Conservation (phyloP, 2,329 filamentous ascomycete genomes). For the Pseudogymnoascus verrucosus region DNA sequence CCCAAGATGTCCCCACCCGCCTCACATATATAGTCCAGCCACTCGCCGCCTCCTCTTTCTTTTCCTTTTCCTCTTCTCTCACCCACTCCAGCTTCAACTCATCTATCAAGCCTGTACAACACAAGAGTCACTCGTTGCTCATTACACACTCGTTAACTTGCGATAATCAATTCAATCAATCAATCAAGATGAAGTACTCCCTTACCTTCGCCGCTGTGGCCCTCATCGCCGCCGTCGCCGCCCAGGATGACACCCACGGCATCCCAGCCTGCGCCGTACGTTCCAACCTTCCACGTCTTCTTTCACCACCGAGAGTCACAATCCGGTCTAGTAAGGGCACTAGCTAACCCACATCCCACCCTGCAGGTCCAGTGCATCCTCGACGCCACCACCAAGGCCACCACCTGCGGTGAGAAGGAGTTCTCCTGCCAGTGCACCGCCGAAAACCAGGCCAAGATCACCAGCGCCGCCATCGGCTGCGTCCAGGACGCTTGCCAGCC, state of each 20-base stretch:
- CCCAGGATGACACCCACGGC: constrained; percentile 4
- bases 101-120: neutral
- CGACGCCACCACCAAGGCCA: constrained; percentile 15
- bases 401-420: constrained; percentile 17
- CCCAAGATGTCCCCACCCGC: neutral
- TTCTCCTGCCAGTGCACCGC: constrained; percentile 18
- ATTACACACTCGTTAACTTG: neutral
- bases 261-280: constrained; percentile 19
- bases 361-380: constrained; percentile 14
- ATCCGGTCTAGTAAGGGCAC: too few species aligned
- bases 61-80: neutral
- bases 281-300: neutral
- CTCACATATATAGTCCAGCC: neutral
- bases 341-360: neutral
- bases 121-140: constrained; percentile 4
- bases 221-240: constrained; percentile 15
- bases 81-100: neutral
- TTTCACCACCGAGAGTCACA: too few species aligned
- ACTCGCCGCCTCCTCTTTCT: neutral
- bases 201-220: constrained; percentile 13
- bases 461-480: constrained; percentile 17
- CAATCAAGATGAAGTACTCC: constrained; percentile 20
- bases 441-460: constrained; percentile 17
- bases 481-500: constrained; percentile 10
- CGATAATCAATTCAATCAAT: neutral